Conservation (phyloP, 768 basidiomycete genomes). For the Hericium alpestre region DNA sequence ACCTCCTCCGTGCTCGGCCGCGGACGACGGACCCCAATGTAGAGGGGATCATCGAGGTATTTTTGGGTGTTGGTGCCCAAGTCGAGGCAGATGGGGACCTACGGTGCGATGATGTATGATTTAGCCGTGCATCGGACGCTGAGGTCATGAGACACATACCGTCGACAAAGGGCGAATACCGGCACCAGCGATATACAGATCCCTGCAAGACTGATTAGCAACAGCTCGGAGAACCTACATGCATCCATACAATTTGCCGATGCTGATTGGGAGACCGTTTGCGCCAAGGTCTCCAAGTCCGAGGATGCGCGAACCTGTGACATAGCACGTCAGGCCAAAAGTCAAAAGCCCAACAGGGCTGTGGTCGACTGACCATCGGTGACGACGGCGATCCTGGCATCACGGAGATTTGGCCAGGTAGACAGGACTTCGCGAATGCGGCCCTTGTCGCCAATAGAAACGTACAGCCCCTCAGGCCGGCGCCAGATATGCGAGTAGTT, state of each 20-base stretch:
- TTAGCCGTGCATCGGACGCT: not conserved
- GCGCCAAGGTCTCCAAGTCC: conserved; percentile 79
- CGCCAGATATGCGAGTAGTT: conserved; percentile 15
- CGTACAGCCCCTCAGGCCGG: conserved; percentile 28
- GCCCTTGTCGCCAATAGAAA: conserved; percentile 80
- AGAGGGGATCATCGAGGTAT: conserved; percentile 78
- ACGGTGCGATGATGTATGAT: not conserved
- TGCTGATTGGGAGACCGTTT: conserved; percentile 79
- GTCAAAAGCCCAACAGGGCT: not conserved
- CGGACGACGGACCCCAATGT: conserved; percentile 64
- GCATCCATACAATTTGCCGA: conserved; percentile 63
- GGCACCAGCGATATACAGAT: conserved; percentile 3
- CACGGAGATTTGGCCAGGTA: conserved; percentile 63
- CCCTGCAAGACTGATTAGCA: not conserved
- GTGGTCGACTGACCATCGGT: conserved; percentile 57
- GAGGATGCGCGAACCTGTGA: conserved; percentile 71
- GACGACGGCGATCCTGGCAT: conserved; percentile 81
- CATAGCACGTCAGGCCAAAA: not conserved
- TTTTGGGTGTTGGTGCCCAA: conserved; percentile 79
- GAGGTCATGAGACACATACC: conserved; percentile 23
- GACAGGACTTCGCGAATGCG: conserved; percentile 59
- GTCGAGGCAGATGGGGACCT: conserved; percentile 68
- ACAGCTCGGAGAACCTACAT: not conserved
- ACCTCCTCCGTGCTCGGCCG: conserved; percentile 19
- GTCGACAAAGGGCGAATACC: conserved; percentile 71